Base-by-base conservation (phyloP, 305 asterid genomes). In the Petunia hybrid region DNA sequence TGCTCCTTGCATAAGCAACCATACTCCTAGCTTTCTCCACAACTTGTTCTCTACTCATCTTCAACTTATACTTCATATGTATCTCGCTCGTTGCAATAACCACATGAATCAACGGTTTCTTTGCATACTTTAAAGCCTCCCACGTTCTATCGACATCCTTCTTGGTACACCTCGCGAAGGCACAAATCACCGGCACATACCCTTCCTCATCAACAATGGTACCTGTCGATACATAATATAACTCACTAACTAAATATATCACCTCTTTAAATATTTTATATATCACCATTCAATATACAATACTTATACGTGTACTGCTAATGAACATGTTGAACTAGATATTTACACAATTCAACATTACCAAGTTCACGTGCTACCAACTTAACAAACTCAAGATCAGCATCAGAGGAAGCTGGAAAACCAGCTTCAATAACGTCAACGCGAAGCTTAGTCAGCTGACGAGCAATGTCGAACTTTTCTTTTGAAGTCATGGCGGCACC, bases 401-500 rank as follows among this genome's bases (percentile, higher is more conserved):
- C 92, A 6, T 88, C 96, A 1, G 98, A 93, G 4, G 98, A 87
- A 39, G 97, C 97, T 0, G 98, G 98, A 38, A 95, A 95, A 5
- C 98, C 97, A 8, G 98, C 98, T 86, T 93, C 98, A 36, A 95
- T 95, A 2, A 95, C 87, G 84, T 95, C 98, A 4, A 95, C n/a
- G n/a, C n/a, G n/a, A n/a, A n/a, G n/a, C n/a, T n/a, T n/a, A 6
- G 96, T 90, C 5, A 93, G 93, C 89, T 86, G 94, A 36, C 93
- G 85, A 8, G 98, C 98, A 48, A 95, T 89, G 69, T 90, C 95
- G 51, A 93, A 91, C 89, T 95, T 95, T 91, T 95, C 97, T 85
- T 93, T 91, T 12, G 91, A 89, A 61, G 98, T 95, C 95, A 93
- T 91, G 61, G 98, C 93, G 81, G 98, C 98, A 14, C 97, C 98